Evolutionary conservation across 768 basidiomycete species (phyloP).

Genomic region (Serendipita indica): DNA sequence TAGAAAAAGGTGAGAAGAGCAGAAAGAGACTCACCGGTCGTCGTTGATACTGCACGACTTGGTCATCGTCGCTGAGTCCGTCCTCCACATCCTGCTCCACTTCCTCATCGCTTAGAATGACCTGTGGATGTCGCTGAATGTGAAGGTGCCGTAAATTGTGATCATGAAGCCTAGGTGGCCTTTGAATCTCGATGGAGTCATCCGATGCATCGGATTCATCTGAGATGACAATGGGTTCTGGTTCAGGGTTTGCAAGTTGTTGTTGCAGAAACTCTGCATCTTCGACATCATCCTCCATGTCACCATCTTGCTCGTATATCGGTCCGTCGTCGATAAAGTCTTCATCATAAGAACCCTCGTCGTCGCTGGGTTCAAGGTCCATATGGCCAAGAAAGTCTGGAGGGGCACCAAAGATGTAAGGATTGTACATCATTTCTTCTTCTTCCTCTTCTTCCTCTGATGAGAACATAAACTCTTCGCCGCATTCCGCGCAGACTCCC

Average conservation of each 20-base stretch:
- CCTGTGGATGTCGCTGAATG: not conserved
- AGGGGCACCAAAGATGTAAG: not conserved
- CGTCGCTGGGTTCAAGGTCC: slow-evolving; percentile 38
- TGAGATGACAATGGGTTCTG: no score
- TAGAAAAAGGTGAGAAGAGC: no score
- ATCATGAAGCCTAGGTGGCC: no score
- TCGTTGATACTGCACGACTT: no score
- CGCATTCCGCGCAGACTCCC: slow-evolving; percentile 47
- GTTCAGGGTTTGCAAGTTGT: no score
- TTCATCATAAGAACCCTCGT: slow-evolving; percentile 14
- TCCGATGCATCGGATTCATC: no score
- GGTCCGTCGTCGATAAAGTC: slow-evolving; percentile 17
- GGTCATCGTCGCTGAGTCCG: no score
- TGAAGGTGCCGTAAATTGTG: no score
- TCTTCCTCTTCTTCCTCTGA: slow-evolving; percentile 11
- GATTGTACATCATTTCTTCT: not conserved
- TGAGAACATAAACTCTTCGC: not conserved
- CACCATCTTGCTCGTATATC: slow-evolving; percentile 10
- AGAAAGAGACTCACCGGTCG: no score
- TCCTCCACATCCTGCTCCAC: not conserved
- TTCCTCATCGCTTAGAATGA: not conserved
- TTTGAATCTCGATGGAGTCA: no score
- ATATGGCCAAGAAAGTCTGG: slow-evolving; percentile 10
- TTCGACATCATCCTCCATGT: slow-evolving; percentile 20
- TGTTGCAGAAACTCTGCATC: slow-evolving; percentile 17